Base-by-base conservation (phyloP, 768 basidiomycete species). In the Holtermannia corniformis region DNA sequence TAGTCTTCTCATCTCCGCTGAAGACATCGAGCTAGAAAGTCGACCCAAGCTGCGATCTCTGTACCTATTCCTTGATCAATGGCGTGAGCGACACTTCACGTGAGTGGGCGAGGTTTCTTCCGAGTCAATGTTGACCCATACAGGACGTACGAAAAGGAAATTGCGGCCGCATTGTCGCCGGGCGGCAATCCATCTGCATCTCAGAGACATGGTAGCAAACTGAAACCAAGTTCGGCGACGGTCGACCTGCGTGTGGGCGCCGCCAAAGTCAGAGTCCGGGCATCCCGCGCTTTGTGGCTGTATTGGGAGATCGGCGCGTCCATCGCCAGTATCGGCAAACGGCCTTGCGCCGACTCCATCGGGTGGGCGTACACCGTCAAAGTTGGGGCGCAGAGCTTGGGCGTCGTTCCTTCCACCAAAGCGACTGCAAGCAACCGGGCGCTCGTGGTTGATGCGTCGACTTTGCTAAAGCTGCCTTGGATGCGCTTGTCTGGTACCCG, bases 261-360 rank as follows among this genome's bases (percentile, higher is more conserved):
- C 3, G 48, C 45, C 1, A 42, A 51, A 16, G 12, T 68, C 13
- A 57, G 60, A 22, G 49, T 65, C 12, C 43, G 64, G n/a, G 64
- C 64, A 2, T 64, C 67, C 14, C 57, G 57, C 24, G 44, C 52
- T 3, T 49, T 65, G 13, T 68, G 62, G 61, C 47, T 68, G 4
- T 41, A 62, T 7, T 68, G 67, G 67, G 60, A 58, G n/a, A 22
- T 65, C 4, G 67, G 62, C 22, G 56, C 54, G 28, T 37, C 32
- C 16, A 16, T 37, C 32, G 32, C 32, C 10, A 7, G 32, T 37
- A 16, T 37, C 32, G 16, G 16, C 10, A 7, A 16, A 7, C 16
- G 7, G 10, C 32, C 32, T 7, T 7, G 10, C 7, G 32, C 7
- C 16, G 10, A 37, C 7, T 7, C 10, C 10, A 37, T 37, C 32